Conservation (phyloP, 2,329 filamentous ascomycete species). For the Dothidotthia symphoricarpi region DNA sequence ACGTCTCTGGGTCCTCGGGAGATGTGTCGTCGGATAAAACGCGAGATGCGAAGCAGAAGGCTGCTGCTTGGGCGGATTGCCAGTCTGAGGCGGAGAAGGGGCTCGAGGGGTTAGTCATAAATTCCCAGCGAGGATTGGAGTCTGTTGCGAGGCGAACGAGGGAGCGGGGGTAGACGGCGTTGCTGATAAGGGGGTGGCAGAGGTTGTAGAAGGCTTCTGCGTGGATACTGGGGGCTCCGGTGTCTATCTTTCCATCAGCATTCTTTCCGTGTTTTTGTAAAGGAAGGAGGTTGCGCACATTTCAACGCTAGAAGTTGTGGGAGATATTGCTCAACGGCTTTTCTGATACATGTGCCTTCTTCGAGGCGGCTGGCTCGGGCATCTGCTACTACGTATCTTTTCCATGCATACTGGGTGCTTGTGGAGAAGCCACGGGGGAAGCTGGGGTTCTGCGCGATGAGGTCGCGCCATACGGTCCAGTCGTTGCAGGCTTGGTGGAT, state of each 20-base stretch:
- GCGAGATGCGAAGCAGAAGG: conserved; percentile 7
- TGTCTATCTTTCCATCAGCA: conserved; percentile 3
- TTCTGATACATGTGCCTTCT: not conserved
- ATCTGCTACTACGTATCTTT: not conserved
- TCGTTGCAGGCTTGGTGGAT: conserved; percentile 9
- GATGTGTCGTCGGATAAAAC: conserved; percentile 4
- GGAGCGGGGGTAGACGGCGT: conserved; percentile 7
- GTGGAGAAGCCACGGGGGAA: not conserved
- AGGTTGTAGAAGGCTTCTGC: conserved; percentile 5
- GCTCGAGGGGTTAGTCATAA: conserved; percentile 7
- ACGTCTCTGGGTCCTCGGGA: conserved; percentile 4
- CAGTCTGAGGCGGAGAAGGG: conserved; percentile 6
- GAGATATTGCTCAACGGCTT: conserved; percentile 1
- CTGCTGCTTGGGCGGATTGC: conserved; percentile 4
- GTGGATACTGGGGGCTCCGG: conserved; percentile 3
- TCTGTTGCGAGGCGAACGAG: conserved; percentile 5
- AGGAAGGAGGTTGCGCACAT: not conserved
- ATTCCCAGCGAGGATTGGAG: conserved; percentile 8
- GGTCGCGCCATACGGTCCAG: conserved; percentile 8
- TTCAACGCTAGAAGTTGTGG: conserved; percentile 5
- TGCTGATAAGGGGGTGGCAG: conserved; percentile 6
- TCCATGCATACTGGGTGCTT: not conserved
- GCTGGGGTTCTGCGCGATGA: conserved; percentile 6
- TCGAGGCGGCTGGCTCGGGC: not conserved
- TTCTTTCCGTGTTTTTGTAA: not conserved